phyloP scores from a whole-genome alignment of 306 rosid genomes.

The Vigna nakashimae region DNA sequence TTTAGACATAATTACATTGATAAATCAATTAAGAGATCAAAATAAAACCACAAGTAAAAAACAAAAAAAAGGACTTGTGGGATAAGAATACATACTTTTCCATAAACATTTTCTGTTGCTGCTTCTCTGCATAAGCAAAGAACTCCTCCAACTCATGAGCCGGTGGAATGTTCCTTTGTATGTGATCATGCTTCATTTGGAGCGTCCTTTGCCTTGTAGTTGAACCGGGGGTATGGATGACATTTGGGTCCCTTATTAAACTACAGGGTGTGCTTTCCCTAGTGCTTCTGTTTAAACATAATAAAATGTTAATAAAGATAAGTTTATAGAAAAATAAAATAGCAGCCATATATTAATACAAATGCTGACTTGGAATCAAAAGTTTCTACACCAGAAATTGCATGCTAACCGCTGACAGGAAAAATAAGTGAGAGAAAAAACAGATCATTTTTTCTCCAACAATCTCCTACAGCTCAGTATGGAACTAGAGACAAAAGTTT shows the following conservation, averaged over 20 bases:
- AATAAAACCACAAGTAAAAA: neutral
- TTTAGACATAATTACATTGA: neutral
- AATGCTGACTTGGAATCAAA: constrained; percentile 32
- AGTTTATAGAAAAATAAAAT: neutral
- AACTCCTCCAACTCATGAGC: constrained; percentile 85
- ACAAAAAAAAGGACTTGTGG: neutral
- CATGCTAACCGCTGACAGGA: constrained; percentile 47
- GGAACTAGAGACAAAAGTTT: constrained; percentile 49
- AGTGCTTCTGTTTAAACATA: constrained; percentile 60
- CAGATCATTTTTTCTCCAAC: constrained; percentile 7
- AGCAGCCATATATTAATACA: constrained; percentile 23
- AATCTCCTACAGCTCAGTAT: constrained; percentile 22
- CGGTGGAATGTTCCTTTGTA: constrained; percentile 68
- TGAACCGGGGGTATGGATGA: constrained; percentile 68
- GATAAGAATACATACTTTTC: constrained; percentile 62
- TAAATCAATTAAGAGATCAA: neutral
- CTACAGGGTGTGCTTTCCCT: constrained; percentile 88
- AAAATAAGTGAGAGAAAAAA: constrained; percentile 40
- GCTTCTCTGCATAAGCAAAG: constrained; percentile 76
- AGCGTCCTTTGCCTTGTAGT: constrained; percentile 60
- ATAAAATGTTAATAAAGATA: constrained; percentile 15
- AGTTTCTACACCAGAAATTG: constrained; percentile 47
- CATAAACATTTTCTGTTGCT: constrained; percentile 72
- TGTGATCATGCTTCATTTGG: constrained; percentile 45
- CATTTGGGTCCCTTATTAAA: constrained; percentile 64